Evolutionary conservation across 2,329 filamentous ascomycete genomes (phyloP).

Genomic region (Aureobasidium leucospermi): DNA sequence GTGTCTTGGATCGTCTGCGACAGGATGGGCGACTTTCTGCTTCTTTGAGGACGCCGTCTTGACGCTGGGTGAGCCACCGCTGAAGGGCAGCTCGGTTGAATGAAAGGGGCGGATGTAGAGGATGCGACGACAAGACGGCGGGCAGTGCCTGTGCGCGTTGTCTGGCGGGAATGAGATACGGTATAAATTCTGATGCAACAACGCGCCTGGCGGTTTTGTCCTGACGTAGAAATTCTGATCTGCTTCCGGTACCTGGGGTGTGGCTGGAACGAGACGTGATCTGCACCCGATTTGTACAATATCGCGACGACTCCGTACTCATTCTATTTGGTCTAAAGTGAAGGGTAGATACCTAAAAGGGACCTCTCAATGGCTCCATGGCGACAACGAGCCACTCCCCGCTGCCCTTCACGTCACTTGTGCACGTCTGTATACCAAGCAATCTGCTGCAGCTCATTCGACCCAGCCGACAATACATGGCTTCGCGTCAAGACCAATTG

Average conservation of each 20-base stretch:
- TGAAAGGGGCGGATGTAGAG: neutral
- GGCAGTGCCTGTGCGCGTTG: neutral
- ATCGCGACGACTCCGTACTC: too few relatives aligned
- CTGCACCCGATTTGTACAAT: neutral
- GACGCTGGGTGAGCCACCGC: slow-evolving; percentile 17
- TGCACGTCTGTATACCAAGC: too few relatives aligned
- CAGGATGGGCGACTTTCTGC: slow-evolving; percentile 37
- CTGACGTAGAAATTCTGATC: slow-evolving; percentile 2
- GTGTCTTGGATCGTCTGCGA: slow-evolving; percentile 17
- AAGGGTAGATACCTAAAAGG: too few relatives aligned
- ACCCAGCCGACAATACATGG: too few relatives aligned
- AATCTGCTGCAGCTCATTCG: too few relatives aligned
- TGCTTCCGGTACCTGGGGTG: slow-evolving; percentile 5
- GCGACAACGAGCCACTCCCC: too few relatives aligned
- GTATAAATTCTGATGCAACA: neutral
- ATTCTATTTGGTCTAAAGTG: too few relatives aligned
- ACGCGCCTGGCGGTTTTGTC: neutral
- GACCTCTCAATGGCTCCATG: too few relatives aligned
- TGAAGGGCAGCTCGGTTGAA: slow-evolving; percentile 14
- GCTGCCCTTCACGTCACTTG: too few relatives aligned
- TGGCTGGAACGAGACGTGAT: slow-evolving; percentile 3
- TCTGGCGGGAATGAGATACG: neutral
- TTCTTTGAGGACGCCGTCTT: slow-evolving; percentile 33
- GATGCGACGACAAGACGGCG: neutral
- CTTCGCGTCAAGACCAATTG: too few relatives aligned